These are phyloP conservation scores for Sarocladium kiliense DNA, from an alignment of 2,329 filamentous ascomycete genomes.

Conservation along the genomic window DNA sequence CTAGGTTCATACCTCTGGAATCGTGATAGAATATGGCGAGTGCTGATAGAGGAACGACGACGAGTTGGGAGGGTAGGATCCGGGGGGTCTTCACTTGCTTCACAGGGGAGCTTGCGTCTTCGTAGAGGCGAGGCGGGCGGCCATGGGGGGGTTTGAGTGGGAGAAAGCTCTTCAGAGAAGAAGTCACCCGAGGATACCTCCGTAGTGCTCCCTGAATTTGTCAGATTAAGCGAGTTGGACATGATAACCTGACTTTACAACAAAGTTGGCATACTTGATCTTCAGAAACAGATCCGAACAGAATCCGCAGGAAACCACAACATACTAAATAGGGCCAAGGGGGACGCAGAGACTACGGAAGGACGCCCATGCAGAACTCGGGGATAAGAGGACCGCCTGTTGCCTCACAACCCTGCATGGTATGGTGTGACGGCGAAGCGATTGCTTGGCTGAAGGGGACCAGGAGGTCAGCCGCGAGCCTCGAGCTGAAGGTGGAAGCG, in stretches of 20 bases:
- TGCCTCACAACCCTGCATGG: neutral
- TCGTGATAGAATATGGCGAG: neutral
- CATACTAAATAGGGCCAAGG: too few relatives aligned
- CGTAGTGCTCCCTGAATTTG: too few relatives aligned
- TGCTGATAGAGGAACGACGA: neutral
- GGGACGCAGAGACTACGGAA: too few relatives aligned
- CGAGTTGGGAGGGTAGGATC: neutral
- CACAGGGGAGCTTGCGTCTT: neutral
- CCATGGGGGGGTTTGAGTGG: too few relatives aligned
- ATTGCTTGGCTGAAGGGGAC: neutral
- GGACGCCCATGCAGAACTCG: neutral
- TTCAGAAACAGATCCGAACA: too few relatives aligned
- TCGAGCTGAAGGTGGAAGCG: neutral
- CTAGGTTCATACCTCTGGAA: neutral
- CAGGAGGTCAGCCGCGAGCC: neutral
- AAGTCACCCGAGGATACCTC: too few relatives aligned
- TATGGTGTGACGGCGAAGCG: neutral
- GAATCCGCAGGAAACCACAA: too few relatives aligned
- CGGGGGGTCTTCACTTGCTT: neutral
- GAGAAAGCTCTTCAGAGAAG: too few relatives aligned
- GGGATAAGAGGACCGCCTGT: neutral
- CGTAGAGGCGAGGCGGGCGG: neutral
- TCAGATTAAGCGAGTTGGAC: too few relatives aligned
- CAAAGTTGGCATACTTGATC: too few relatives aligned
- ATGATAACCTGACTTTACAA: too few relatives aligned